A percentile compares a stretch with the other conserved stretches of the same genome.
Conservation (phyloP, 306 rosid genomes). For the Luffa acutangula region DNA sequence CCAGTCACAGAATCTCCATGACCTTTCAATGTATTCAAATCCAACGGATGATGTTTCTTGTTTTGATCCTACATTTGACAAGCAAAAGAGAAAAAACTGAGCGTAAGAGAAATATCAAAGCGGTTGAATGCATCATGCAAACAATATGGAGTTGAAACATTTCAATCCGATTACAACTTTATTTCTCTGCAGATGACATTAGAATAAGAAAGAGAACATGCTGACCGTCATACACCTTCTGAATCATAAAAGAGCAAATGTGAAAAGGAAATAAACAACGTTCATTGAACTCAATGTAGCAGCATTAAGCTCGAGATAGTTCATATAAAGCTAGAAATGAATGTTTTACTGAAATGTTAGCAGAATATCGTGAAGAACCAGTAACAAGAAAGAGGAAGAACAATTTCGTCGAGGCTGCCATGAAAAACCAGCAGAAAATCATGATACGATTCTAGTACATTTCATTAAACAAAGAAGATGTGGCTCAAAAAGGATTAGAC, state of each 20-base stretch:
- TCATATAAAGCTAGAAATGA: neutral
- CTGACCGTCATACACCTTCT: neutral
- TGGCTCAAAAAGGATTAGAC: neutral
- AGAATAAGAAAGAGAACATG: neutral
- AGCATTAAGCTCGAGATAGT: neutral
- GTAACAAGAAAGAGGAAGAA: neutral
- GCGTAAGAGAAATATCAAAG: neutral
- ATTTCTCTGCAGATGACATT: neutral
- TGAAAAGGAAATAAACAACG: neutral
- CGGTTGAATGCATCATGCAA: neutral
- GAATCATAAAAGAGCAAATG: neutral
- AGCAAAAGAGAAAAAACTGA: constrained; percentile 10
- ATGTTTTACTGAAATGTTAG: neutral
- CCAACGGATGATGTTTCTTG: constrained; percentile 92
- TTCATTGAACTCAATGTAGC: neutral
- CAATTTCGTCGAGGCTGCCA: neutral
- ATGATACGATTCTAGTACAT: neutral
- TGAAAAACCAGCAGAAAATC: neutral
- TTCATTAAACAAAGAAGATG: neutral
- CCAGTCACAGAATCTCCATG: constrained; percentile 87
- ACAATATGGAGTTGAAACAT: neutral
- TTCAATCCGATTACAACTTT: neutral
- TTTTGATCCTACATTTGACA: constrained; percentile 54
- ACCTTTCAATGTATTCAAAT: constrained; percentile 94
- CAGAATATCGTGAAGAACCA: neutral